phyloP scores from a whole-genome alignment of 2,329 filamentous ascomycete genomes.

The Aureobasidium lini region DNA sequence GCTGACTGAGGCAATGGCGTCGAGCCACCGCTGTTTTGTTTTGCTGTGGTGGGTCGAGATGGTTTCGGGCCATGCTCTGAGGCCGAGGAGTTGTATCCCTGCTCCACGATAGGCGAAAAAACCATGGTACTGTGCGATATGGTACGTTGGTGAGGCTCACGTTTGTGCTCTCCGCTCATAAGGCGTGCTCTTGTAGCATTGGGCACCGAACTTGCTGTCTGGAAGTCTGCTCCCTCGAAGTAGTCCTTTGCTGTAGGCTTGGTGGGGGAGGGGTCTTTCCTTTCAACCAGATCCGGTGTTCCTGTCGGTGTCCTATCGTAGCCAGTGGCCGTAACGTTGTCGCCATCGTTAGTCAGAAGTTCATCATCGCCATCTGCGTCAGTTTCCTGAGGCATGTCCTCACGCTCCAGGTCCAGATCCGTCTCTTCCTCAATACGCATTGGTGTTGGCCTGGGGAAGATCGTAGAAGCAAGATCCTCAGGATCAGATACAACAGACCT shows the following conservation, averaged over 20 bases:
- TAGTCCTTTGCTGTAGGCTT: neutral
- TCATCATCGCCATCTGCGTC: constrained; percentile 89
- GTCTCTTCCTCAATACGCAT: constrained; percentile 41
- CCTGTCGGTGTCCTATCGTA: constrained; percentile 15
- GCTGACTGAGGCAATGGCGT: constrained; percentile 27
- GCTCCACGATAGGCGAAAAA: constrained; percentile 58
- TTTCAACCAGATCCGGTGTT: constrained; percentile 13
- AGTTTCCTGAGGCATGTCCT: constrained; percentile 53
- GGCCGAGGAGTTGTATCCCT: constrained; percentile 22
- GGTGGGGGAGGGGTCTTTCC: neutral
- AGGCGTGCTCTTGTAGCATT: constrained; percentile 9
- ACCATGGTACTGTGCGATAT: constrained; percentile 77
- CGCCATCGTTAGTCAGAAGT: constrained; percentile 70
- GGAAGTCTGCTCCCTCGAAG: neutral
- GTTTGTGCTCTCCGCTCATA: constrained; percentile 16
- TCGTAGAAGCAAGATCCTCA: constrained; percentile 36
- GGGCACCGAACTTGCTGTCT: neutral
- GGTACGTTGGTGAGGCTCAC: constrained; percentile 56
- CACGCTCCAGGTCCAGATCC: constrained; percentile 29
- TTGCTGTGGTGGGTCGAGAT: constrained; percentile 20
- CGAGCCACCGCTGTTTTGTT: constrained; percentile 29
- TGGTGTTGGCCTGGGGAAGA: constrained; percentile 32
- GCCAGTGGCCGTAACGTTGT: constrained; percentile 32
- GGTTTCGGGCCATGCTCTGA: neutral
- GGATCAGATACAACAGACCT: constrained; percentile 52